A percentile compares a stretch with the other conserved stretches of the same genome.
Evolutionary conservation across 768 basidiomycete species (phyloP).

Genomic region (Xerocomus spinulosus): DNA sequence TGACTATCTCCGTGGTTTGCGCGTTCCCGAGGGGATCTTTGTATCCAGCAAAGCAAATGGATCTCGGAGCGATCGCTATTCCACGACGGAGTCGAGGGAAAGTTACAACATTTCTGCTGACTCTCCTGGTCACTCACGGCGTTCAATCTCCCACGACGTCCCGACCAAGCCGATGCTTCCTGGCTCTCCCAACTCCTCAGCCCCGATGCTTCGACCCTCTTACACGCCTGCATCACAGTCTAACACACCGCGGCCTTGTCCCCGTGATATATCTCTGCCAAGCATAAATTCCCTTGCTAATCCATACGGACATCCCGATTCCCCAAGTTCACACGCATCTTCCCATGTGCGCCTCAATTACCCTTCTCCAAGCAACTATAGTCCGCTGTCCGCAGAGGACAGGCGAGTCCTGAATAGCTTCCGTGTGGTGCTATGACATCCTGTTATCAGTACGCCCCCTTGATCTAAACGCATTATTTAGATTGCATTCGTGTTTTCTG

Average conservation of each 20-base stretch:
- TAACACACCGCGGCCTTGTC: conserved; percentile 1
- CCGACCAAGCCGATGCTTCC: conserved; percentile 11
- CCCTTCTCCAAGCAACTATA: conserved; percentile 29
- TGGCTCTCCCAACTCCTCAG: conserved; percentile 9
- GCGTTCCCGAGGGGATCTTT: conserved; percentile 68
- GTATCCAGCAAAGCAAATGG: conserved; percentile 58
- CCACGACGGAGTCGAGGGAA: conserved; percentile 16
- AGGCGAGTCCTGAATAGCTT: conserved; percentile 54
- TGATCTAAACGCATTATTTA: neutral
- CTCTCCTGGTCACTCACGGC: conserved; percentile 8
- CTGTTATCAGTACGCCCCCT: neutral
- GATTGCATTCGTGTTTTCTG: neutral
- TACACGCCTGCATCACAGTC: conserved; percentile 4
- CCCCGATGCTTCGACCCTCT: conserved; percentile 11
- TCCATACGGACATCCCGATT: conserved; percentile 3
- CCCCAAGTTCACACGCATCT: conserved; percentile 2
- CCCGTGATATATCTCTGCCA: conserved; percentile 17
- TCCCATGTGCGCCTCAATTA: conserved; percentile 17
- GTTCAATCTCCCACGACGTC: conserved; percentile 10
- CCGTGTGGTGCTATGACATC: conserved; percentile 45
- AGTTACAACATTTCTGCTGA: conserved; percentile 8
- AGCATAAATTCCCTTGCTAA: conserved; percentile 18
- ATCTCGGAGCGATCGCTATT: conserved; percentile 23
- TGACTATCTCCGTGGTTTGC: conserved; percentile 63
- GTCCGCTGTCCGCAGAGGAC: conserved; percentile 52